These are phyloP conservation scores for Jamesozyma spencerorum DNA, from an alignment of 805 yeast species.

Conservation along the genomic window DNA sequence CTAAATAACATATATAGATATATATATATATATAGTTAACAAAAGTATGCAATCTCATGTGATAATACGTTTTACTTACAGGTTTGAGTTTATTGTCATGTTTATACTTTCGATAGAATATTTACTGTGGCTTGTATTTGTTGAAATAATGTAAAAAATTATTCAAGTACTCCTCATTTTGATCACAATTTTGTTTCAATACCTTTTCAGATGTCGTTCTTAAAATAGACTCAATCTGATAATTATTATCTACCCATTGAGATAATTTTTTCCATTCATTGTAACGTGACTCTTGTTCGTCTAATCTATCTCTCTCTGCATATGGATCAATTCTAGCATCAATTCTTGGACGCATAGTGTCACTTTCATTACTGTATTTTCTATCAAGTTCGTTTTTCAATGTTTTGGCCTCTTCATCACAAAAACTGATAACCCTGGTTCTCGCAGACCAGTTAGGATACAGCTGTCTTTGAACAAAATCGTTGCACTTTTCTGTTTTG, in stretches of 20 bases:
- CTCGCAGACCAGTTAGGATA: constrained; percentile 42
- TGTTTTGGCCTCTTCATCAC: constrained; percentile 28
- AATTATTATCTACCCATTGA: constrained; percentile 35
- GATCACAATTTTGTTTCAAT: constrained; percentile 32
- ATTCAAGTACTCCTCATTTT: constrained; percentile 19
- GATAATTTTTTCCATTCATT: constrained; percentile 23
- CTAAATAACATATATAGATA: too few relatives aligned
- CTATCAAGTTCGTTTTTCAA: constrained; percentile 28
- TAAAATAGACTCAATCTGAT: constrained; percentile 34
- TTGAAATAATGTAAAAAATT: constrained; percentile 12
- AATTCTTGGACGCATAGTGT: constrained; percentile 13
- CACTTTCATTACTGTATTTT: constrained; percentile 14
- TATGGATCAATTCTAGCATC: constrained; percentile 42
- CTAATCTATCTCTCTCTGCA: constrained; percentile 34
- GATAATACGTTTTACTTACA: too few relatives aligned
- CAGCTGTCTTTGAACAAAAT: constrained; percentile 31
- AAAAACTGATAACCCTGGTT: constrained; percentile 33
- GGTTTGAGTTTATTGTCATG: too few relatives aligned
- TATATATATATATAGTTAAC: too few relatives aligned
- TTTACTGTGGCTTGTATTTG: constrained; percentile 1
- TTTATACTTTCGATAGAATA: background rate
- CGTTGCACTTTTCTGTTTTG: constrained; percentile 27
- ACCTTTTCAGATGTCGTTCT: constrained; percentile 30
- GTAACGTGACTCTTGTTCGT: constrained; percentile 25
- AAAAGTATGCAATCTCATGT: too few relatives aligned